Evolutionary conservation across 768 basidiomycete genomes (phyloP).

Genomic region (Piloderma croceum): DNA sequence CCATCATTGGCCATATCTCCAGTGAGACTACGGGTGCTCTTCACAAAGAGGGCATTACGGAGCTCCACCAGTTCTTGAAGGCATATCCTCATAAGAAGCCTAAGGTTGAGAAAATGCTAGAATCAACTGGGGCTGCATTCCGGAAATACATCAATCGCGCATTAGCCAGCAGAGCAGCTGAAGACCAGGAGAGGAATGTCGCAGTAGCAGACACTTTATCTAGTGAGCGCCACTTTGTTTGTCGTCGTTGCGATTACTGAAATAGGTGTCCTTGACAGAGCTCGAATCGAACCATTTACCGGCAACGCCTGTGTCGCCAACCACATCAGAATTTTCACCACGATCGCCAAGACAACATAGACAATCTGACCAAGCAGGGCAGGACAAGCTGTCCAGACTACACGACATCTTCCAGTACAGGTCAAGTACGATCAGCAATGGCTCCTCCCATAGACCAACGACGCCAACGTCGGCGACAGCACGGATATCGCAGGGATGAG

Average conservation of each 20-base stretch:
- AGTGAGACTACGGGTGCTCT: conserved; percentile 84
- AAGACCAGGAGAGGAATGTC: conserved; percentile 74
- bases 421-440: conserved; percentile 52
- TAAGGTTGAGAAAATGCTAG: conserved; percentile 81
- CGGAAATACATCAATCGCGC: conserved; percentile 88
- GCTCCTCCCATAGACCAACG: conserved; percentile 18
- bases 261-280: conserved; percentile 36
- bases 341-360: conserved; percentile 29
- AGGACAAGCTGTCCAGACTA: conserved; percentile 67
- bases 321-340: conserved; percentile 23
- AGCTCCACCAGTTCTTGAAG: conserved; percentile 90
- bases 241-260: not conserved
- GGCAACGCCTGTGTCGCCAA: conserved; percentile 24
- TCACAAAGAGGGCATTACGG: conserved; percentile 92
- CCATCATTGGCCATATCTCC: conserved; percentile 81
- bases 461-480: not conserved
- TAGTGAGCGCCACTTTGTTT: conserved; percentile 43
- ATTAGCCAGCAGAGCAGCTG: conserved; percentile 79
- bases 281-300: conserved; percentile 54
- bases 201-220: conserved; percentile 81
- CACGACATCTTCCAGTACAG: conserved; percentile 84
- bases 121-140: conserved; percentile 85
- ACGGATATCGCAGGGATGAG: not conserved
- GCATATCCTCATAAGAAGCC: conserved; percentile 80
- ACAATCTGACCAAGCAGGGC: conserved; percentile 25